Evolutionary conservation across 192 early-diverging fungal species (phyloP).

Genomic region (Spizellomyces punctatus): DNA sequence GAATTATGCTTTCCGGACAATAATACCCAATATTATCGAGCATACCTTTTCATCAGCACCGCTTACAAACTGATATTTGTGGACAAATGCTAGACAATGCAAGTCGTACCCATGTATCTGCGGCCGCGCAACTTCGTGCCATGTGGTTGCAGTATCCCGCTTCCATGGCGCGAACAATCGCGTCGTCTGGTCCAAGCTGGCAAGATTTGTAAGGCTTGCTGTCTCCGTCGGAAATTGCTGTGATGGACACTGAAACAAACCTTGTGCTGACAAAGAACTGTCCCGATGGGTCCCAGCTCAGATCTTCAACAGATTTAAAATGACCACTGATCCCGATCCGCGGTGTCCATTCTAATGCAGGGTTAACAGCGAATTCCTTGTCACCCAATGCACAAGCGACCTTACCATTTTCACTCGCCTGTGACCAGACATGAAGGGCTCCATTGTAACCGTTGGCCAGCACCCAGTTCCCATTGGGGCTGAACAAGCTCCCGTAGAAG

Average conservation of each 20-base stretch:
- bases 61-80: constrained; percentile 74
- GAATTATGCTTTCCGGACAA: neutral
- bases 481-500: constrained; percentile 78
- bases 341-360: constrained; percentile 64
- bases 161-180: constrained; percentile 81
- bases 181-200: constrained; percentile 84
- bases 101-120: constrained; percentile 98
- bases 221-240: neutral
- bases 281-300: constrained; percentile 82
- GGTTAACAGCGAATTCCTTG: neutral
- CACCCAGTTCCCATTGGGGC: constrained; percentile 64
- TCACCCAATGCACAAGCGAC: neutral
- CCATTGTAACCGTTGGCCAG: constrained; percentile 82
- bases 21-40: neutral
- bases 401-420: constrained; percentile 24
- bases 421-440: constrained; percentile 82
- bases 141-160: constrained; percentile 47
- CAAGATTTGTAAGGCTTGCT: constrained; percentile 1
- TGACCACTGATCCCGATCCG: constrained; percentile 79
- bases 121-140: constrained; percentile 92
- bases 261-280: constrained; percentile 74
- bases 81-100: constrained; percentile 79
- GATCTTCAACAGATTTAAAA: constrained; percentile 73
- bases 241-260: constrained; percentile 27
- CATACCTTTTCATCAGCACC: constrained; percentile 92